A percentile compares a stretch with the other conserved stretches of the same genome.
phyloP scores from a whole-genome alignment of 441 rosid genomes.

The Populus tomentosa region DNA sequence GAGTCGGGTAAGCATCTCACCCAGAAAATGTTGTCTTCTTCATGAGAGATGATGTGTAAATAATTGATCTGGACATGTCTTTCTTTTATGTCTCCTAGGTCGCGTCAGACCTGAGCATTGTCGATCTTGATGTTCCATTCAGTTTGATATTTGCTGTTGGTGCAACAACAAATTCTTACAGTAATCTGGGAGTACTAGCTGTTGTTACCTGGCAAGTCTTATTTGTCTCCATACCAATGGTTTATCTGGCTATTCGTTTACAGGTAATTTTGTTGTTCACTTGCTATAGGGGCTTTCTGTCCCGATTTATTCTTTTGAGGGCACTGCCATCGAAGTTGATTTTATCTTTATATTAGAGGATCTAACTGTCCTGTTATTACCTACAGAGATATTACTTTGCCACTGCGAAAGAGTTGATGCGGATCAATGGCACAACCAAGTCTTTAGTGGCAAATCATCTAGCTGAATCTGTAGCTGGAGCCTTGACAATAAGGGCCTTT shows the following conservation, averaged over 20 bases:
- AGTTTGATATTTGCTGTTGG: conserved; percentile 58
- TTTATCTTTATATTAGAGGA: background rate
- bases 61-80: background rate
- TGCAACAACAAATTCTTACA: conserved; percentile 27
- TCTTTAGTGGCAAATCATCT: too few species aligned
- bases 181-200: conserved; percentile 67
- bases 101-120: conserved; percentile 80
- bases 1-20: conserved; percentile 57
- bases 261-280: conserved; percentile 44
- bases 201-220: conserved; percentile 92
- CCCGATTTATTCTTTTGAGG: background rate
- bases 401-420: conserved; percentile 84
- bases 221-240: conserved; percentile 78
- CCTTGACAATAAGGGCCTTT: too few species aligned
- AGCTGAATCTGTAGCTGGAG: too few species aligned
- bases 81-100: conserved; percentile 39
- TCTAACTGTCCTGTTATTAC: background rate
- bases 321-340: background rate
- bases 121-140: conserved; percentile 90
- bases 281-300: background rate
- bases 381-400: conserved; percentile 76
- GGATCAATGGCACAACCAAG: conserved; percentile 80
- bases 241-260: conserved; percentile 57
- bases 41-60: background rate
- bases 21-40: background rate